Evolutionary conservation across 129 eudicot genomes (phyloP).

Genomic region (Dittrichia graveolens): DNA sequence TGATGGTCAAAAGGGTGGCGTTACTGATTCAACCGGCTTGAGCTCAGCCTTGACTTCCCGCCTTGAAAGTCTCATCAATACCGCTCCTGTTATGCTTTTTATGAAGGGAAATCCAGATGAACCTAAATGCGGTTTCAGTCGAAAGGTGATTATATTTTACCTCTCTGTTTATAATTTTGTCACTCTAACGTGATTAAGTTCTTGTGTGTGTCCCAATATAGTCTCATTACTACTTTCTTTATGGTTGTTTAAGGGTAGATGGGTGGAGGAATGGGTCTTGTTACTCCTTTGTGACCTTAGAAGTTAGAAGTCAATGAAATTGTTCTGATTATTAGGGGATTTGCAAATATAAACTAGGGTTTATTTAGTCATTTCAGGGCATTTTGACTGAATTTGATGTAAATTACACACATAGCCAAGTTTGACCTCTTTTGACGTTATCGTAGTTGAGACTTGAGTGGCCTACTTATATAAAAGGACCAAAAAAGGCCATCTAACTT

Average conservation of each 20-base stretch:
- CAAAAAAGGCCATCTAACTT: too few relatives aligned
- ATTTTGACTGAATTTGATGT: neutral
- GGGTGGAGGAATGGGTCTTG: too few relatives aligned
- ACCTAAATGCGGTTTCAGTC: constrained; percentile 93
- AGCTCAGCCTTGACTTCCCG: constrained; percentile 64
- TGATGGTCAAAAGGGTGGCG: constrained; percentile 55
- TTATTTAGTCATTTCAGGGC: neutral
- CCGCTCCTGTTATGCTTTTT: constrained; percentile 76
- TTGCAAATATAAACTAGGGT: neutral
- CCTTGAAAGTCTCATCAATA: constrained; percentile 55
- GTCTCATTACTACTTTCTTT: neutral
- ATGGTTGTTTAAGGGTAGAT: neutral
- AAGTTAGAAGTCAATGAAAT: neutral
- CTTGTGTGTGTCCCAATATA: neutral
- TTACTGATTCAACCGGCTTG: constrained; percentile 64
- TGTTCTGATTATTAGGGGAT: neutral
- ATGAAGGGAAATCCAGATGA: constrained; percentile 96
- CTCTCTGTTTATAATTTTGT: neutral
- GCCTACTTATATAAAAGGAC: neutral
- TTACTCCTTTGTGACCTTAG: too few relatives aligned
- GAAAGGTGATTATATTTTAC: constrained; percentile 46
- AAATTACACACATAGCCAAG: neutral
- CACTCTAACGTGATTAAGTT: neutral
- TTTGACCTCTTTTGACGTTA: neutral
- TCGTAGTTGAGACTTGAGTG: neutral